Percentiles rank a stretch among this genome's conserved stretches.
These are phyloP conservation scores for Phytophthora niederhauseri DNA, from an alignment of 352 stramenopile species.

Conservation along the genomic window DNA sequence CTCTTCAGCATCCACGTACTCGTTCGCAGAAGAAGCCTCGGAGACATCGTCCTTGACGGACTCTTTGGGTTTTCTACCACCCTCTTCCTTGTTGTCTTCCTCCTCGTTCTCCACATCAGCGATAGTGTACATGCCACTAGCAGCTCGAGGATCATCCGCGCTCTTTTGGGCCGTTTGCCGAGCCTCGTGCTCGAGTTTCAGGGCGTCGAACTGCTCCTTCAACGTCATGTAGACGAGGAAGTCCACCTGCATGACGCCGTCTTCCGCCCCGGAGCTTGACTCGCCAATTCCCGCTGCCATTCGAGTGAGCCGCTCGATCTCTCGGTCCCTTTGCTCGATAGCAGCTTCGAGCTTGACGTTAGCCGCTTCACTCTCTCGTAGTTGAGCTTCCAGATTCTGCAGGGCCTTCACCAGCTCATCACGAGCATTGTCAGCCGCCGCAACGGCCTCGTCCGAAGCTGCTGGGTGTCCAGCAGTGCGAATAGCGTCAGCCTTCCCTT, in stretches of 20 bases:
- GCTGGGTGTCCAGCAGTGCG: slow-evolving; percentile 20
- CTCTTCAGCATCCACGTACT: slow-evolving; percentile 66
- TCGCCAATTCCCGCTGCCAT: slow-evolving; percentile 41
- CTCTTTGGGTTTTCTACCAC: slow-evolving; percentile 8
- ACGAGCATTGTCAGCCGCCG: slow-evolving; percentile 18
- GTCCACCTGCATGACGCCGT: slow-evolving; percentile 57
- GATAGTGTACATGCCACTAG: slow-evolving; percentile 23
- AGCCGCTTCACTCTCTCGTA: slow-evolving; percentile 55
- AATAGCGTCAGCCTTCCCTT: slow-evolving; percentile 30
- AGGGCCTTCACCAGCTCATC: slow-evolving; percentile 54
- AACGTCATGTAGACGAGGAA: slow-evolving; percentile 57
- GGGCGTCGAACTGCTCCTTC: slow-evolving; percentile 54
- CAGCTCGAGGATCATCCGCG: not conserved
- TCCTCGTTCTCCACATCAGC: slow-evolving; percentile 36
- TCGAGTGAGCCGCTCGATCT: slow-evolving; percentile 51
- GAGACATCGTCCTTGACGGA: slow-evolving; percentile 37
- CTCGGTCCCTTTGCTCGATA: slow-evolving; percentile 49
- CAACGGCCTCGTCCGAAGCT: slow-evolving; percentile 24
- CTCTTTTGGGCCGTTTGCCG: slow-evolving; percentile 19
- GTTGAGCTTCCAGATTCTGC: slow-evolving; percentile 57
- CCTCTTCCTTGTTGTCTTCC: slow-evolving; percentile 18
- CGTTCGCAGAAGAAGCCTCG: slow-evolving; percentile 58
- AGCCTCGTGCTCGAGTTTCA: slow-evolving; percentile 56
- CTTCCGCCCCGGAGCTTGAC: slow-evolving; percentile 33
- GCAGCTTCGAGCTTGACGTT: slow-evolving; percentile 66